Evolutionary conservation across 225 moss, liverwort and hornwort species (phyloP).

Genomic region (Ulota crispa): DNA sequence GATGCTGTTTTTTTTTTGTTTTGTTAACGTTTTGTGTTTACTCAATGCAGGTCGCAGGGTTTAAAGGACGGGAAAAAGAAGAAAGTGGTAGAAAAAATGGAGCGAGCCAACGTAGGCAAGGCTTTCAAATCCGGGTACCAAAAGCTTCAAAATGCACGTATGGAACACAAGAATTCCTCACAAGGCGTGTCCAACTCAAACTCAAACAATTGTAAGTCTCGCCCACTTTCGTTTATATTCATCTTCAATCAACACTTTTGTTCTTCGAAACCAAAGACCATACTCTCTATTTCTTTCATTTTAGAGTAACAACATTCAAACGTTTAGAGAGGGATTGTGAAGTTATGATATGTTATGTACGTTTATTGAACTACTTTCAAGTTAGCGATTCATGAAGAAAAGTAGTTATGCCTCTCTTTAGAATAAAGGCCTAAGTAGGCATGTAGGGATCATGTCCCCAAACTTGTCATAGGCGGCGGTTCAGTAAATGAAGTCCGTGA

Average conservation of each 20-base stretch:
- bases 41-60: slow-evolving; percentile 32
- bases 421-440: too few species aligned
- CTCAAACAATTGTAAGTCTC: slow-evolving; percentile 22
- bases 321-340: neutral
- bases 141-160: slow-evolving; percentile 16
- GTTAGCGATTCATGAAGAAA: neutral
- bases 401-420: neutral
- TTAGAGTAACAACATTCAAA: neutral
- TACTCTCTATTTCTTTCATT: neutral
- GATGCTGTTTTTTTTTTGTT: neutral
- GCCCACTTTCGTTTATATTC: neutral
- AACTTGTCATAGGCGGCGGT: too few species aligned
- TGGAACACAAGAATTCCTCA: neutral
- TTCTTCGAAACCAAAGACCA: neutral
- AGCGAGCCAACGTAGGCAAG: slow-evolving; percentile 22
- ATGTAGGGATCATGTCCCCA: too few species aligned
- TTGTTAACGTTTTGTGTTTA: too few species aligned
- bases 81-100: slow-evolving; percentile 36
- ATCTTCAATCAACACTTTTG: neutral
- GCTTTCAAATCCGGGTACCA: slow-evolving; percentile 31
- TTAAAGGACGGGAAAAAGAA: slow-evolving; percentile 36
- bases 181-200: neutral
- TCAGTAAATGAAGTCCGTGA: too few species aligned
- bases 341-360: neutral
- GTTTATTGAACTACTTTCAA: neutral